Conservation (phyloP, 2,329 filamentous ascomycete species). For the Daldinia sp. region DNA sequence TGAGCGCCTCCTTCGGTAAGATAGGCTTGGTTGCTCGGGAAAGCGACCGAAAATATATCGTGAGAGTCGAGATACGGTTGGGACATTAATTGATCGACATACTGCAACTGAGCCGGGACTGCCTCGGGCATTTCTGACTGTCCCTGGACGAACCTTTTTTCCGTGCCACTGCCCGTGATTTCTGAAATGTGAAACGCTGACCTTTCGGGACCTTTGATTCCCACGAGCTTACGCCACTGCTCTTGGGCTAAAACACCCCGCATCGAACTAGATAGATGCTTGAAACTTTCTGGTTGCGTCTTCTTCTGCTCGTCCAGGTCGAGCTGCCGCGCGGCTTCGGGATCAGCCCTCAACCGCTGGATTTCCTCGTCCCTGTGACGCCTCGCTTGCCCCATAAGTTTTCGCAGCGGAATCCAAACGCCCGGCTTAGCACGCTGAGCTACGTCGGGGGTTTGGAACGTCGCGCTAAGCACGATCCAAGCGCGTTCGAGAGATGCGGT, state of each 20-base stretch:
- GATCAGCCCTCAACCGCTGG: constrained; percentile 56
- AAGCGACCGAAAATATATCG: constrained; percentile 46
- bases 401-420: constrained; percentile 63
- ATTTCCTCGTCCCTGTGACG: constrained; percentile 62
- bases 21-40: constrained; percentile 28
- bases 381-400: constrained; percentile 61
- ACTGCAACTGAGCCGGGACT: constrained; percentile 37
- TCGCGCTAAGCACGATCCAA: constrained; percentile 56
- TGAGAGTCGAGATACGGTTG: constrained; percentile 49
- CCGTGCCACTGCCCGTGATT: constrained; percentile 8
- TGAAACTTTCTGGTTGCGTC: constrained; percentile 56
- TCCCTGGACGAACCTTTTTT: background rate
- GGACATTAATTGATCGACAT: constrained; percentile 51
- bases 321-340: constrained; percentile 57
- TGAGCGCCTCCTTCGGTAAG: constrained; percentile 28
- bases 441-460: constrained; percentile 51
- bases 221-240: constrained; percentile 61
- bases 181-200: constrained; percentile 36
- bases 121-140: background rate
- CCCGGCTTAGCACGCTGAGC: constrained; percentile 56
- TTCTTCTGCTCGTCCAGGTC: constrained; percentile 59
- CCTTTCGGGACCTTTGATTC: constrained; percentile 40
- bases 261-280: constrained; percentile 55
- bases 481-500: constrained; percentile 59
- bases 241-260: constrained; percentile 58